A percentile compares a stretch with the other conserved stretches of the same genome.
Evolutionary conservation across 2,329 filamentous ascomycete genomes (phyloP).

Genomic region (Colletotrichum viniferum): DNA sequence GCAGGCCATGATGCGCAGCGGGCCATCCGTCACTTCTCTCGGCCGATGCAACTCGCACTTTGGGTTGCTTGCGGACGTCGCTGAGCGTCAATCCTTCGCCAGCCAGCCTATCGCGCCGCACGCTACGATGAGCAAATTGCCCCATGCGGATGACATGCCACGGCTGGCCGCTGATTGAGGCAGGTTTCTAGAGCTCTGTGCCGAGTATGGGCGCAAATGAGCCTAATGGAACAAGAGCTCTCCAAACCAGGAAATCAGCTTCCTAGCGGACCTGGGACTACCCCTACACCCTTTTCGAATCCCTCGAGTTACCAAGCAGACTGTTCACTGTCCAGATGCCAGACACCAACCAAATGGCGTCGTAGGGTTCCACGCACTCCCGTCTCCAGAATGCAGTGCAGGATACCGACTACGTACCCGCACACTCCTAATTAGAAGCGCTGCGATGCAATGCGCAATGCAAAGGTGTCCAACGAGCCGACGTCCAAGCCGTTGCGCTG

Average conservation of each 20-base stretch:
- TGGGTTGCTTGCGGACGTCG: neutral
- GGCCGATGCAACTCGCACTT: neutral
- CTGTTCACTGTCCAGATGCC: neutral
- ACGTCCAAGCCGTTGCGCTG: neutral
- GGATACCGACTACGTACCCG: neutral
- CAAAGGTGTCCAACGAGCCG: neutral
- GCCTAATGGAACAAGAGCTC: slow-evolving; percentile 1
- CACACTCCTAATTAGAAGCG: neutral
- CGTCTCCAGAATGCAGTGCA: neutral
- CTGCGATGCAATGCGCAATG: neutral
- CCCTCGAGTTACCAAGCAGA: neutral
- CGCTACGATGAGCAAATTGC: slow-evolving; percentile 3
- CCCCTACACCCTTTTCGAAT: slow-evolving; percentile 11
- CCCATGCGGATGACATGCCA: slow-evolving; percentile 13
- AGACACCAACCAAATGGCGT: neutral
- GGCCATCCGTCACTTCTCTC: neutral
- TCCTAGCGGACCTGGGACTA: slow-evolving; percentile 3
- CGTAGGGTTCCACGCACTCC: neutral
- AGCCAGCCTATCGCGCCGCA: neutral
- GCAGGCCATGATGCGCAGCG: neutral
- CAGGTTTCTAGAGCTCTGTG: slow-evolving; percentile 16
- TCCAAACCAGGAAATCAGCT: slow-evolving; percentile 22
- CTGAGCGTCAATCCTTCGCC: neutral
- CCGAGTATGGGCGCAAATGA: slow-evolving; percentile 15
- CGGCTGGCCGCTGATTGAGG: slow-evolving; percentile 12